These are phyloP conservation scores for Mentha longifolia DNA, from an alignment of 257 asterid species.

Conservation along the genomic window DNA sequence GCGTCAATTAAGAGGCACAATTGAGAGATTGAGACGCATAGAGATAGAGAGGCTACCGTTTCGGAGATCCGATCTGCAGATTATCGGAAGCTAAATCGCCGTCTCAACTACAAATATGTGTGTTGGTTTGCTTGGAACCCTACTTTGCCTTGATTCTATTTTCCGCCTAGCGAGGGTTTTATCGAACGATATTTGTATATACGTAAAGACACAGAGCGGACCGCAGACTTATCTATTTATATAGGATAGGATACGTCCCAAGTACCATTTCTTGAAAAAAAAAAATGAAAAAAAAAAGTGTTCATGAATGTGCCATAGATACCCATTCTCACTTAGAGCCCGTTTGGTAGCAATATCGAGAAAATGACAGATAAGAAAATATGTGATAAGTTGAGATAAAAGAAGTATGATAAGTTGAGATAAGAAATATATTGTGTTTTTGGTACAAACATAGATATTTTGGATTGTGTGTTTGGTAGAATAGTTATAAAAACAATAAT, in stretches of 20 bases:
- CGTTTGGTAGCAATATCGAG: too few relatives aligned
- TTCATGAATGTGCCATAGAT: too few relatives aligned
- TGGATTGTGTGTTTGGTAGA: too few relatives aligned
- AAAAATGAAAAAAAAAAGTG: too few relatives aligned
- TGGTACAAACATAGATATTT: too few relatives aligned
- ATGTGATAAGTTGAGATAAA: too few relatives aligned
- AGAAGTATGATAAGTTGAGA: too few relatives aligned
- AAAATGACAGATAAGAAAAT: too few relatives aligned
- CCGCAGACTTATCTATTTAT: background rate
- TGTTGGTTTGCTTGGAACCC: background rate
- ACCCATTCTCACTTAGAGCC: too few relatives aligned
- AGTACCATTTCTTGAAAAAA: background rate
- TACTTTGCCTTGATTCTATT: background rate
- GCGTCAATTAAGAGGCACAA: background rate
- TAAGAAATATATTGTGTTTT: too few relatives aligned
- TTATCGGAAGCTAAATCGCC: background rate
- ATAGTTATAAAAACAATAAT: too few relatives aligned
- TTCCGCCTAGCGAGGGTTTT: conserved; percentile 30
- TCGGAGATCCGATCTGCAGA: conserved; percentile 1
- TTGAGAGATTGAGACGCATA: background rate
- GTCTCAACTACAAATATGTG: conserved; percentile 2
- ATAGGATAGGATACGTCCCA: background rate
- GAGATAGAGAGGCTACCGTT: conserved; percentile 28
- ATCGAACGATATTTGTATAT: background rate
- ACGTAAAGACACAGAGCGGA: background rate